Evolutionary conservation across 2,329 filamentous ascomycete genomes (phyloP).

Genomic region (Zymoseptoria ardabiliae): DNA sequence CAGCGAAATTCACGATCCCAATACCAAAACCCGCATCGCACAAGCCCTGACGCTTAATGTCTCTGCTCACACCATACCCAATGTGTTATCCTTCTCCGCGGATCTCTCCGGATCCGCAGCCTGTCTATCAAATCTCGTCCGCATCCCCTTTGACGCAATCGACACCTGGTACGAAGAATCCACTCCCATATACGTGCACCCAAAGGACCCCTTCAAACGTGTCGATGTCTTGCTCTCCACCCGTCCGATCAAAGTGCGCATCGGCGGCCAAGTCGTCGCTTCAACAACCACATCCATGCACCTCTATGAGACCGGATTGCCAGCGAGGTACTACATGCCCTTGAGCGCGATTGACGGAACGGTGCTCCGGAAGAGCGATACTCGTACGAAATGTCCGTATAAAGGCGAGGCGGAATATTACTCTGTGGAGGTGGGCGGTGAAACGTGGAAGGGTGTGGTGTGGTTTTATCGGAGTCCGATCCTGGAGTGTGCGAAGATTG

Average conservation of each 20-base stretch:
- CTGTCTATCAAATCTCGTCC: constrained; percentile 17
- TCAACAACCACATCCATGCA: constrained; percentile 42
- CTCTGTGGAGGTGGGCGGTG: constrained; percentile 39
- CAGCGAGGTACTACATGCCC: constrained; percentile 54
- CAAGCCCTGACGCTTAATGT: constrained; percentile 18
- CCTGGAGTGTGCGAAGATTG: constrained; percentile 48
- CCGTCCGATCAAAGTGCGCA: constrained; percentile 45
- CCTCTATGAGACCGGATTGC: constrained; percentile 54
- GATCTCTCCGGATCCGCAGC: constrained; percentile 11
- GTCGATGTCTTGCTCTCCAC: constrained; percentile 54
- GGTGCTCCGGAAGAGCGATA: constrained; percentile 44
- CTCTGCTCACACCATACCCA: constrained; percentile 10
- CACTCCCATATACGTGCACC: constrained; percentile 52
- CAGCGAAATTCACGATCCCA: constrained; percentile 3
- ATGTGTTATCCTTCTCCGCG: constrained; percentile 16
- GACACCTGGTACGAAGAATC: constrained; percentile 54
- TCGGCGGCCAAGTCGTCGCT: constrained; percentile 44
- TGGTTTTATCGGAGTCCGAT: constrained; percentile 58
- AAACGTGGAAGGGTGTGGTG: constrained; percentile 44
- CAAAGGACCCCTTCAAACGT: constrained; percentile 61
- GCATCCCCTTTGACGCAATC: constrained; percentile 21
- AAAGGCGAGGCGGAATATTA: constrained; percentile 61
- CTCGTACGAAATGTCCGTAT: constrained; percentile 56
- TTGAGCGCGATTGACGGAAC: constrained; percentile 43
- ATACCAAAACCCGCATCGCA: constrained; percentile 10